These are phyloP conservation scores for Hortaea werneckii DNA, from an alignment of 2,329 filamentous ascomycete species.

Conservation along the genomic window DNA sequence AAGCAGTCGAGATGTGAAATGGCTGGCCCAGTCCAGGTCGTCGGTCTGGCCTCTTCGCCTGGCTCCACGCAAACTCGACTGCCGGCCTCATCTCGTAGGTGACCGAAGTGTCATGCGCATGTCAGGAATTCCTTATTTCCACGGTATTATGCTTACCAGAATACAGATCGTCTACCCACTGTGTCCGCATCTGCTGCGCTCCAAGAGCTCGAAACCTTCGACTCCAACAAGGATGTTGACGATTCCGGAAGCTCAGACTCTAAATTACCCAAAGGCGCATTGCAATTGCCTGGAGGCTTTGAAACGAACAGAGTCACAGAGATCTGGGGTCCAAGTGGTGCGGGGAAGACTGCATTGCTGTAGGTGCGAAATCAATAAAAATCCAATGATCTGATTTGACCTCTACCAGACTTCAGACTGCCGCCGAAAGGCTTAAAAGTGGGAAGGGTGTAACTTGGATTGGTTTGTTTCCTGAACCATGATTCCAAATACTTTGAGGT, in stretches of 20 bases:
- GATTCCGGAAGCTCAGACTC: slow-evolving; percentile 40
- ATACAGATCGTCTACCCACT: slow-evolving; percentile 62
- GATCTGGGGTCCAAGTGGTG: slow-evolving; percentile 76
- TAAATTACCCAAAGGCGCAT: slow-evolving; percentile 21
- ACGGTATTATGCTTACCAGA: not conserved
- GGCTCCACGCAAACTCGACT: slow-evolving; percentile 11
- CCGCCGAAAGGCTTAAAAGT: not conserved
- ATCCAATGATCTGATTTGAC: not conserved
- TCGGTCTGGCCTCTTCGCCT: slow-evolving; percentile 4
- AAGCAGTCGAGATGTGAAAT: slow-evolving; percentile 1
- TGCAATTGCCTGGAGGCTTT: slow-evolving; percentile 45
- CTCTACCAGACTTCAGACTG: slow-evolving; percentile 6
- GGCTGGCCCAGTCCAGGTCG: slow-evolving; percentile 6
- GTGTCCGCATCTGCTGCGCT: slow-evolving; percentile 66
- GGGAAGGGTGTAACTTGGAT: slow-evolving; percentile 6
- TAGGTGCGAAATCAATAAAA: slow-evolving; percentile 34
- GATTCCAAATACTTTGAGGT: too few species aligned
- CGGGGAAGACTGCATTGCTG: slow-evolving; percentile 77
- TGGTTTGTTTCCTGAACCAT: not conserved
- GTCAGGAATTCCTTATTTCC: too few species aligned
- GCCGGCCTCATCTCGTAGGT: slow-evolving; percentile 30
- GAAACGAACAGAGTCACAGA: slow-evolving; percentile 71
- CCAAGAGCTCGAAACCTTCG: slow-evolving; percentile 45
- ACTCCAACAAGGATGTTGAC: slow-evolving; percentile 37
- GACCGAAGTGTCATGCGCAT: too few species aligned